Conservation (phyloP, 345 rosid genomes). For the Noccaea caerulescens region DNA sequence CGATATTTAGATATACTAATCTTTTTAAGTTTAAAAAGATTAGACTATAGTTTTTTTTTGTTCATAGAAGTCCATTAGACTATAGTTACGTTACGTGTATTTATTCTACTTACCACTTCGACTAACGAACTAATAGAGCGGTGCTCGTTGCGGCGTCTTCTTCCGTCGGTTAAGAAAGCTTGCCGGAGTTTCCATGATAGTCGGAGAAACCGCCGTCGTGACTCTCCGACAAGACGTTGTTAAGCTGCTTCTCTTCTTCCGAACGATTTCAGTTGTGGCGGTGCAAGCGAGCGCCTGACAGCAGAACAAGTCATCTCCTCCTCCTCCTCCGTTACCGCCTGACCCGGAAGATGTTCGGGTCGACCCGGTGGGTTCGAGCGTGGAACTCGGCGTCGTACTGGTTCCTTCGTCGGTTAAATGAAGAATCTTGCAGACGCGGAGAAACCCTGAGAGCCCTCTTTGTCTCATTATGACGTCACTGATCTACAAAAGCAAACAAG, state of each 20-base stretch:
- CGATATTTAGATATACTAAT: constrained; percentile 20
- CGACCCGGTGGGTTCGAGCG: constrained; percentile 64
- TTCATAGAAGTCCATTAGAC: background rate
- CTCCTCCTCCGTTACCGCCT: constrained; percentile 49
- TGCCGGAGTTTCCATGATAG: constrained; percentile 53
- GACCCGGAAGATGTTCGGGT: constrained; percentile 65
- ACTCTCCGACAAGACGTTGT: constrained; percentile 51
- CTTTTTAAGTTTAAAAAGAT: background rate
- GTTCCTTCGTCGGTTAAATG: constrained; percentile 62
- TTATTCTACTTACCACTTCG: constrained; percentile 32
- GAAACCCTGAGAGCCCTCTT: constrained; percentile 65
- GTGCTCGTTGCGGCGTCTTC: constrained; percentile 83
- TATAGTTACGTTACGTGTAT: constrained; percentile 39
- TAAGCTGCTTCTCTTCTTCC: constrained; percentile 86
- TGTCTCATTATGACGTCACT: constrained; percentile 56
- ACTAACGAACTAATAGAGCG: constrained; percentile 61
- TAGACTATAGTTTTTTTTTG: constrained; percentile 5
- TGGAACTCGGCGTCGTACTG: constrained; percentile 64
- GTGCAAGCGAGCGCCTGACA: constrained; percentile 63
- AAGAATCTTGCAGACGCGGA: constrained; percentile 67
- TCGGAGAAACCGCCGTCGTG: constrained; percentile 41
- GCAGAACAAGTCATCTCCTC: constrained; percentile 51
- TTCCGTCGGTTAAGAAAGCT: constrained; percentile 68
- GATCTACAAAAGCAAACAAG: constrained; percentile 49
- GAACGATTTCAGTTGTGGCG: constrained; percentile 67